Conservation (phyloP, 78 protist genomes). For the Planoprotostelium fungivorum region DNA sequence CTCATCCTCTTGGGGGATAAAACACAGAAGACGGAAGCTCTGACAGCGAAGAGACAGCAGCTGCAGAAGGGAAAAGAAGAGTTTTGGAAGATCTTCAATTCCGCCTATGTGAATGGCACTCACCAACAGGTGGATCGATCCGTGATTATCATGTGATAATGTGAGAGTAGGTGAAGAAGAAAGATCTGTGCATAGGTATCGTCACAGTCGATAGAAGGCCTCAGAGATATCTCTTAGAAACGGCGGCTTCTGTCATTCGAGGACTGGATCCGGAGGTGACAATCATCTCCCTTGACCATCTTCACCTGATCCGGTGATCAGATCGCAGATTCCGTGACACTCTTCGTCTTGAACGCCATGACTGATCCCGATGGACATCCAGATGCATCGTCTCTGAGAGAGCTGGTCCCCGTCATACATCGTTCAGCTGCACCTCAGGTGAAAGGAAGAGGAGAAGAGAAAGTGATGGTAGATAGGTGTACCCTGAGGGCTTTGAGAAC, state of each 20-base stretch:
- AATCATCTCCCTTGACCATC: neutral
- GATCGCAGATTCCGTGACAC: neutral
- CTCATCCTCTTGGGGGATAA: neutral
- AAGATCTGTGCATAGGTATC: neutral
- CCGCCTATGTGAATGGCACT: neutral
- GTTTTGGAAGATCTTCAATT: neutral
- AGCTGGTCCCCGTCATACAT: neutral
- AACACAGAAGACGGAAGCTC: neutral
- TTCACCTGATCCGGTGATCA: neutral
- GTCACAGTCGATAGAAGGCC: neutral
- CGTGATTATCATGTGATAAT: neutral
- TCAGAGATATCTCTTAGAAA: neutral
- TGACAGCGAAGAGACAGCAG: neutral
- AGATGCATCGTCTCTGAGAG: neutral
- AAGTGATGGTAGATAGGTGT: neutral
- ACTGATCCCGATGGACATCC: neutral
- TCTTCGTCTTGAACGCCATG: neutral
- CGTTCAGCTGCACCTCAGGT: neutral
- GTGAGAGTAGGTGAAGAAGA: neutral
- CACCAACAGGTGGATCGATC: neutral
- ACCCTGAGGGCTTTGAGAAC: neutral
- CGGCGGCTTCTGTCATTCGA: neutral
- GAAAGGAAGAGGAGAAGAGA: neutral
- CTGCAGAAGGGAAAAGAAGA: neutral
- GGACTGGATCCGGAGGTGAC: neutral